Percentiles rank a stretch among this genome's conserved stretches.
Evolutionary conservation across 345 rosid species (phyloP).

Genomic region (Eucalyptus victrix): DNA sequence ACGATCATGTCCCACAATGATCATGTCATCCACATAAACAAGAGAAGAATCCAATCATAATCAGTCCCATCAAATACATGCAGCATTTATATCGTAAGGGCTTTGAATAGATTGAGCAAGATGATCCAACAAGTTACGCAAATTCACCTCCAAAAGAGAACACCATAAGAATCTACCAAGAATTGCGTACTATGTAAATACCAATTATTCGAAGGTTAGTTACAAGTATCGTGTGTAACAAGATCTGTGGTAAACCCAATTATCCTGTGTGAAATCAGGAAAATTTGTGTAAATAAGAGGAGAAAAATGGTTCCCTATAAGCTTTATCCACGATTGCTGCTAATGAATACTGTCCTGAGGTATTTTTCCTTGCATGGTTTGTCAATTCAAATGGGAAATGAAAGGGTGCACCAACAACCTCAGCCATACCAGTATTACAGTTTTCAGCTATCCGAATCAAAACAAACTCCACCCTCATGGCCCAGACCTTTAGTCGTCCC

Average conservation of each 20-base stretch:
- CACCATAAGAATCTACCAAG: background rate
- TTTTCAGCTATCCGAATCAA: background rate
- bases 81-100: background rate
- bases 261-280: background rate
- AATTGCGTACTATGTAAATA: background rate
- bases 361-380: background rate
- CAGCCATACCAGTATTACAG: background rate
- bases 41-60: background rate
- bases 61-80: background rate
- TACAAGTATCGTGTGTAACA: background rate
- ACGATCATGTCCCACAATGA: background rate
- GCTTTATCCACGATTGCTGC: background rate
- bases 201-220: background rate
- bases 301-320: background rate
- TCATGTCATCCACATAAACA: background rate
- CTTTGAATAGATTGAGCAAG: background rate
- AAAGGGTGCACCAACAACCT: background rate
- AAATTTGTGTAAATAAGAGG: background rate
- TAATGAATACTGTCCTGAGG: background rate
- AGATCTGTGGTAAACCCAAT: background rate
- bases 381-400: background rate
- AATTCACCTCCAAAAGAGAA: background rate
- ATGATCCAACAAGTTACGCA: background rate
- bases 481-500: background rate
- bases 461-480: background rate